Conservation (phyloP, 805 yeast genomes). For the Wickerhamomyces xylosicus region DNA sequence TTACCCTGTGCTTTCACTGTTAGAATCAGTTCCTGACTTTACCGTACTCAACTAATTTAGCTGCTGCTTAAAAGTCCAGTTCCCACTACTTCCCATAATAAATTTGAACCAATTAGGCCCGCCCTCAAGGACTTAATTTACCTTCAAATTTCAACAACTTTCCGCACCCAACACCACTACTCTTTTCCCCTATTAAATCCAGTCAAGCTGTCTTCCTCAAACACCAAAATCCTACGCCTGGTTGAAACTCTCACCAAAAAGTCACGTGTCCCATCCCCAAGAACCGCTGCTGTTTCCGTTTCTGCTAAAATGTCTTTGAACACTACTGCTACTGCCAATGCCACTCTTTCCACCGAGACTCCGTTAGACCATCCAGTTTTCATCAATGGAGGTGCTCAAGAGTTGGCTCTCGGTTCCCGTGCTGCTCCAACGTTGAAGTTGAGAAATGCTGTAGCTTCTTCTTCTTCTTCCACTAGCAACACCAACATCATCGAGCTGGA, state of each 20-base stretch:
- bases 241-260: constrained; percentile 14
- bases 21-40: too few relatives aligned
- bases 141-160: not conserved
- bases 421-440: too few relatives aligned
- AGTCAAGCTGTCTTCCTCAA: constrained; percentile 13
- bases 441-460: too few relatives aligned
- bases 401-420: too few relatives aligned
- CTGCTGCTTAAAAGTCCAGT: constrained; percentile 3
- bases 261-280: constrained; percentile 5
- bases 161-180: not conserved
- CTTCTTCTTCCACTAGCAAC: too few relatives aligned
- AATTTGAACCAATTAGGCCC: too few relatives aligned
- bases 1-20: too few relatives aligned
- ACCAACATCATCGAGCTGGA: constrained; percentile 10
- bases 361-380: not conserved
- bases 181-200: not conserved
- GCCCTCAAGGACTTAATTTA: too few relatives aligned
- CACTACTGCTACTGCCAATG: constrained; percentile 3
- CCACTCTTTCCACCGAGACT: too few relatives aligned
- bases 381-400: not conserved
- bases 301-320: constrained; percentile 12
- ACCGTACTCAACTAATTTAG: too few relatives aligned
- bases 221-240: constrained; percentile 14
- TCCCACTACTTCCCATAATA: too few relatives aligned
- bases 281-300: not conserved